These are phyloP conservation scores for Yarrowia sp. DNA, from an alignment of 805 yeast species.

Conservation along the genomic window DNA sequence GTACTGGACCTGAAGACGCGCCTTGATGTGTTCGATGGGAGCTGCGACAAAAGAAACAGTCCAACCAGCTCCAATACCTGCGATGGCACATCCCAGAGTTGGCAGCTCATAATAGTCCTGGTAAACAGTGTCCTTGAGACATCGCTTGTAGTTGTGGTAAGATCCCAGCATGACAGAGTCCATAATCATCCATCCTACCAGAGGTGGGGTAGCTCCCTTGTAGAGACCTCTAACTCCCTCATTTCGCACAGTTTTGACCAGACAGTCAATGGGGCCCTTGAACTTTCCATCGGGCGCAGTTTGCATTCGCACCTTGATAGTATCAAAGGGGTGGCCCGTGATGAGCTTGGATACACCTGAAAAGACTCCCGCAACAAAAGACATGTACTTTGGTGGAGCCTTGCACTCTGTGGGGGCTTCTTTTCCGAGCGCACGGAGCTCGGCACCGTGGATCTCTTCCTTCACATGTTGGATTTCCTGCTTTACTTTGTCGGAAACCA, in stretches of 20 bases:
- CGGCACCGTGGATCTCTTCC: slow-evolving; percentile 4
- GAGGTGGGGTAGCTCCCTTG: slow-evolving; percentile 89
- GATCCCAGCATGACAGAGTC: slow-evolving; percentile 90
- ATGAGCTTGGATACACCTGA: slow-evolving; percentile 83
- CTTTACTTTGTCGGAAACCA: slow-evolving; percentile 15
- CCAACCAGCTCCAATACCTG: slow-evolving; percentile 79
- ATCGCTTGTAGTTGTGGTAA: slow-evolving; percentile 67
- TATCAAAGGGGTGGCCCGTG: slow-evolving; percentile 92
- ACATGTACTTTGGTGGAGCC: slow-evolving; percentile 15
- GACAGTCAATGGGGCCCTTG: slow-evolving; percentile 80
- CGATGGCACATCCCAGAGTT: slow-evolving; percentile 65
- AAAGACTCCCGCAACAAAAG: slow-evolving; percentile 79
- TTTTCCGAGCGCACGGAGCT: slow-evolving; percentile 1
- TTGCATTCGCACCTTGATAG: slow-evolving; percentile 82
- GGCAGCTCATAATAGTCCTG: slow-evolving; percentile 62
- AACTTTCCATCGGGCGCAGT: slow-evolving; percentile 66
- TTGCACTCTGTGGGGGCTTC: not conserved
- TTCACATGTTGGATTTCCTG: slow-evolving; percentile 10
- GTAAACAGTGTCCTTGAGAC: slow-evolving; percentile 62
- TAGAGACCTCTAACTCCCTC: slow-evolving; percentile 81
- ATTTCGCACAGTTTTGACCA: slow-evolving; percentile 60
- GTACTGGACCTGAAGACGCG: slow-evolving; percentile 84
- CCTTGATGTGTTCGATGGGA: slow-evolving; percentile 86
- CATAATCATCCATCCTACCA: slow-evolving; percentile 92
- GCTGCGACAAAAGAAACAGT: slow-evolving; percentile 96